Evolutionary conservation across 495 filamentous ascomycete genomes (phyloP).

Genomic region (Amphirosellinia nigrospora): DNA sequence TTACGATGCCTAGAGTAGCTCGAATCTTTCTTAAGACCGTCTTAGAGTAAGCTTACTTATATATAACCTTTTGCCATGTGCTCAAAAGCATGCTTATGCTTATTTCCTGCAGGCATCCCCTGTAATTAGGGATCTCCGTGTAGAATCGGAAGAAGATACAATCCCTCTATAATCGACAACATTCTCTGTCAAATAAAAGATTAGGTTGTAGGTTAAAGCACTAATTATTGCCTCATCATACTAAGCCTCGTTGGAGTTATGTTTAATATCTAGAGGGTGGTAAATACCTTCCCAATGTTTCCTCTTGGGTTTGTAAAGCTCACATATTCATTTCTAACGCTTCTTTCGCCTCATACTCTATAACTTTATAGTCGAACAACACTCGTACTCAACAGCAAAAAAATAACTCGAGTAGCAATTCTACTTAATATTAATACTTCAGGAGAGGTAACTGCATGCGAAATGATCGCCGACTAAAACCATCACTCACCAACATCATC

Average conservation of each 20-base stretch:
- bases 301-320: background rate
- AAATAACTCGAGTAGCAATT: background rate
- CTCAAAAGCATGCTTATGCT: background rate
- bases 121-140: background rate
- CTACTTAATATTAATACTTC: background rate
- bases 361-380: too few relatives aligned
- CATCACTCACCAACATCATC: background rate
- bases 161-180: background rate
- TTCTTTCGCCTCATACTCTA: background rate
- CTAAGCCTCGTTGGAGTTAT: background rate
- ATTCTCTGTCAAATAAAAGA: background rate
- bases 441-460: background rate
- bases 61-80: background rate
- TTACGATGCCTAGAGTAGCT: background rate
- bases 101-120: background rate
- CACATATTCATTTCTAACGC: background rate
- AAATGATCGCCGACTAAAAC: background rate
- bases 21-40: background rate
- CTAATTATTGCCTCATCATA: background rate
- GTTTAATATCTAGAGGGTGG: background rate
- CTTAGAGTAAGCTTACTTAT: background rate
- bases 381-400: background rate
- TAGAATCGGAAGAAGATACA: background rate
- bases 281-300: background rate
- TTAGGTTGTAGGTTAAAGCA: background rate